phyloP scores from a whole-genome alignment of 2,329 filamentous ascomycete species.

The Chaetomium globosum region DNA sequence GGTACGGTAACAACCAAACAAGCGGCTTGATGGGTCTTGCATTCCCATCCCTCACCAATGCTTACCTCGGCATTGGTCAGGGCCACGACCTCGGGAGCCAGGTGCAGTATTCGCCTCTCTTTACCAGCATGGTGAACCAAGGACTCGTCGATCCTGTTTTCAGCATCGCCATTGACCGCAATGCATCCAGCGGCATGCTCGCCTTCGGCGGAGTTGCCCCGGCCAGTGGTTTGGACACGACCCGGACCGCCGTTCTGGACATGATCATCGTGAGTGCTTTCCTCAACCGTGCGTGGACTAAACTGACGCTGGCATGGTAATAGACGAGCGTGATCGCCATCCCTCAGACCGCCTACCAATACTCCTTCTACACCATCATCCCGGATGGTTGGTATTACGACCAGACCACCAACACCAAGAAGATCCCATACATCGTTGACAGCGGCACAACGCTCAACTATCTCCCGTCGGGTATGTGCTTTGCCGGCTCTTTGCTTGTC shows the following conservation, averaged over 20 bases:
- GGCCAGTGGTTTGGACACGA: conserved; percentile 37
- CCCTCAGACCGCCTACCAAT: conserved; percentile 46
- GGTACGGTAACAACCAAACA: conserved; percentile 56
- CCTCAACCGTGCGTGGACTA: not conserved
- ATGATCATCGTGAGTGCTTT: conserved; percentile 36
- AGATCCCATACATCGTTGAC: conserved; percentile 56
- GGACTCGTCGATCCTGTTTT: conserved; percentile 51
- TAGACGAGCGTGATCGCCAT: conserved; percentile 50
- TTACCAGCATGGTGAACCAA: conserved; percentile 53
- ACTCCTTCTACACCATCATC: conserved; percentile 58
- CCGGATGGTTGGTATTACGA: conserved; percentile 53
- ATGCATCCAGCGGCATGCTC: conserved; percentile 51
- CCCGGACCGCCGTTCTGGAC: conserved; percentile 42
- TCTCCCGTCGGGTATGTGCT: conserved; percentile 51
- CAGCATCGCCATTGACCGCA: conserved; percentile 53
- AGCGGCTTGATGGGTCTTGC: conserved; percentile 56
- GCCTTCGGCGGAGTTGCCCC: conserved; percentile 53
- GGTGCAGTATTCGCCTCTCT: conserved; percentile 52
- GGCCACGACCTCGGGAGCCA: conserved; percentile 46
- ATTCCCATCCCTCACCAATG: conserved; percentile 54
- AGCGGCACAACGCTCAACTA: conserved; percentile 57
- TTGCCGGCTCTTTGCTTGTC: not conserved
- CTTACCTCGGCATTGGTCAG: conserved; percentile 46
- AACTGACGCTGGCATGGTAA: conserved; percentile 3
- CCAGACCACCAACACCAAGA: conserved; percentile 46